phyloP scores from a whole-genome alignment of 2,329 filamentous ascomycete species.

The Apiospora kogelbergensis region DNA sequence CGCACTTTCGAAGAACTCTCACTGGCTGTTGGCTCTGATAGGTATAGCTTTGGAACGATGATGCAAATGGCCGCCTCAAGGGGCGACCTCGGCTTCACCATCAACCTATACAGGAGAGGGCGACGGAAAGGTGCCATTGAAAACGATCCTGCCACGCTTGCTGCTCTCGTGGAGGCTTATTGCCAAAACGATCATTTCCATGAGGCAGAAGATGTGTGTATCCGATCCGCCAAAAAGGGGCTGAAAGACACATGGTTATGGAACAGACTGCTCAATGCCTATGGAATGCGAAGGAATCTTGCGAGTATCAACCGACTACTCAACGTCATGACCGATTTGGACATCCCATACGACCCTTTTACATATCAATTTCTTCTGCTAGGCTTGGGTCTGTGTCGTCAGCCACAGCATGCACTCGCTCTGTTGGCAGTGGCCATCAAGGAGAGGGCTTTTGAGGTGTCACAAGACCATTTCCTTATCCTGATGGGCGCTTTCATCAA shows the following conservation, averaged over 20 bases:
- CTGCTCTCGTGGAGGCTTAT: slow-evolving; percentile 67
- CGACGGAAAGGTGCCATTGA: slow-evolving; percentile 51
- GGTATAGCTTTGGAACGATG: slow-evolving; percentile 68
- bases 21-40: slow-evolving; percentile 52
- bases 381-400: slow-evolving; percentile 48
- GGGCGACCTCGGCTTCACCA: slow-evolving; percentile 71
- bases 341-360: slow-evolving; percentile 47
- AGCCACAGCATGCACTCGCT: slow-evolving; percentile 49
- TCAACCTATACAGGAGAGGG: slow-evolving; percentile 64
- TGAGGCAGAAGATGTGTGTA: slow-evolving; percentile 60
- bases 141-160: slow-evolving; percentile 54
- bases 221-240: slow-evolving; percentile 51
- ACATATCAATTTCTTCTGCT: slow-evolving; percentile 52
- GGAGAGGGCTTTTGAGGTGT: slow-evolving; percentile 46
- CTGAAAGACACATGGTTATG: slow-evolving; percentile 64
- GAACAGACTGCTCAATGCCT: slow-evolving; percentile 73
- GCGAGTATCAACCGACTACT: slow-evolving; percentile 49
- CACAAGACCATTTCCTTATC: slow-evolving; percentile 49
- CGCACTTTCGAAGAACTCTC: slow-evolving; percentile 62
- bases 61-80: slow-evolving; percentile 69
- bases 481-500: slow-evolving; percentile 54
- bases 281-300: slow-evolving; percentile 62
- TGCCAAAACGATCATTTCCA: slow-evolving; percentile 54
- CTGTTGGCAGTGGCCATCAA: slow-evolving; percentile 45
- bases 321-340: slow-evolving; percentile 45